Conservation (phyloP, 2,329 filamentous ascomycete species). For the Dichotomopilus funicola region DNA sequence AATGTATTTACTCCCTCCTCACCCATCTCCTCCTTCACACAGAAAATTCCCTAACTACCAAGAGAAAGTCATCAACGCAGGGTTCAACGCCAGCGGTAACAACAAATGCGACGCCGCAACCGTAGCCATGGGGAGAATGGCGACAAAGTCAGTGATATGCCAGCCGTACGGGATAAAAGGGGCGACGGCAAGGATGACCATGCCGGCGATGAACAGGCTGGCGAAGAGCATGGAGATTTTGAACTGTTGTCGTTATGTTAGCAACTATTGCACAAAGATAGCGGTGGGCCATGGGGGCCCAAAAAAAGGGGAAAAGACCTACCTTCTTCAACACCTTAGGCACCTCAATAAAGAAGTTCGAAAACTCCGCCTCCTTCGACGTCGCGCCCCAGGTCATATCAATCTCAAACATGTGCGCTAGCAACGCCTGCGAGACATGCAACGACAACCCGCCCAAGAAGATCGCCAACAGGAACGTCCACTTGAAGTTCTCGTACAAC, state of each 20-base stretch:
- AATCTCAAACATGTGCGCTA: conserved; percentile 78
- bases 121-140: conserved; percentile 68
- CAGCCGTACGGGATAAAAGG: conserved; percentile 60
- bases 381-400: conserved; percentile 85
- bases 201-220: conserved; percentile 49
- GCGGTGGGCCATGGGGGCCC: too few species aligned
- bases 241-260: conserved; percentile 42
- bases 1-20: background rate
- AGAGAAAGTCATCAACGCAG: conserved; percentile 73
- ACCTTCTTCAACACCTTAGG: conserved; percentile 72
- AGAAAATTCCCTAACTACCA: conserved; percentile 43
- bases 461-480: conserved; percentile 67
- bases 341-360: conserved; percentile 80
- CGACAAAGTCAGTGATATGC: conserved; percentile 65
- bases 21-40: background rate
- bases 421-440: conserved; percentile 71
- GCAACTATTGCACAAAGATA: too few species aligned
- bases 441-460: conserved; percentile 78
- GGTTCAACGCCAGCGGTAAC: conserved; percentile 67
- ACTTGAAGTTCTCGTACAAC: conserved; percentile 62
- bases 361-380: conserved; percentile 72
- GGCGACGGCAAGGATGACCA: conserved; percentile 58
- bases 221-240: conserved; percentile 64
- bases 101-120: conserved; percentile 64
- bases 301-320: conserved; percentile 35